phyloP scores from a whole-genome alignment of 2,329 filamentous ascomycete genomes.

The Aspergillus tanneri region DNA sequence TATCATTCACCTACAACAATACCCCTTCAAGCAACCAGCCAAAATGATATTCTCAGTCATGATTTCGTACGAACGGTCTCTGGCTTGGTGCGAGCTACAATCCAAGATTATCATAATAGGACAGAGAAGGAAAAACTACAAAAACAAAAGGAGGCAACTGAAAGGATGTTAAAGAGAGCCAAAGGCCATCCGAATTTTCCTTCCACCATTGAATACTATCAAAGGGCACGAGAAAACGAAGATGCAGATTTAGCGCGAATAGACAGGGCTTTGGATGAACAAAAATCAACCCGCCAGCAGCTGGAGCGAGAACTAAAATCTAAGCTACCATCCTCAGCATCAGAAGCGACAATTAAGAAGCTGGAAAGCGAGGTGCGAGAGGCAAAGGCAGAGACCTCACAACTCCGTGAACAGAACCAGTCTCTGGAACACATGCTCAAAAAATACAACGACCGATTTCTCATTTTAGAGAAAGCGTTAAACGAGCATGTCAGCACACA shows the following conservation, averaged over 20 bases:
- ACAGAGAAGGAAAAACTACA: constrained; percentile 28
- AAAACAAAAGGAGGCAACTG: constrained; percentile 34
- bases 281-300: constrained; percentile 17
- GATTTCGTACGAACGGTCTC: constrained; percentile 40
- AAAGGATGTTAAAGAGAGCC: constrained; percentile 36
- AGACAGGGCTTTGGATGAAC: constrained; percentile 20
- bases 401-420: neutral
- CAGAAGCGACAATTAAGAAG: constrained; percentile 14
- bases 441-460: neutral
- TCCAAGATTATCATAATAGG: constrained; percentile 28
- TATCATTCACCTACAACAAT: neutral
- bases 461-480: neutral
- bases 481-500: neutral
- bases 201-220: constrained; percentile 23
- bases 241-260: constrained; percentile 21
- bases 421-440: constrained; percentile 1
- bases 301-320: constrained; percentile 15
- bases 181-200: constrained; percentile 23
- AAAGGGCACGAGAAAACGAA: constrained; percentile 20
- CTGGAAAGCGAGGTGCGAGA: constrained; percentile 18
- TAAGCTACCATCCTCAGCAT: constrained; percentile 1
- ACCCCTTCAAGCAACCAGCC: neutral
- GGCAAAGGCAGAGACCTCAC: constrained; percentile 4
- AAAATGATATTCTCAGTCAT: constrained; percentile 26
- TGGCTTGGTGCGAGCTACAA: constrained; percentile 20